Evolutionary conservation across 176 grass and related monocot species (phyloP), one percentile per base, ranked within the genome.

Genomic region (Calamus simplicifolius): DNA sequence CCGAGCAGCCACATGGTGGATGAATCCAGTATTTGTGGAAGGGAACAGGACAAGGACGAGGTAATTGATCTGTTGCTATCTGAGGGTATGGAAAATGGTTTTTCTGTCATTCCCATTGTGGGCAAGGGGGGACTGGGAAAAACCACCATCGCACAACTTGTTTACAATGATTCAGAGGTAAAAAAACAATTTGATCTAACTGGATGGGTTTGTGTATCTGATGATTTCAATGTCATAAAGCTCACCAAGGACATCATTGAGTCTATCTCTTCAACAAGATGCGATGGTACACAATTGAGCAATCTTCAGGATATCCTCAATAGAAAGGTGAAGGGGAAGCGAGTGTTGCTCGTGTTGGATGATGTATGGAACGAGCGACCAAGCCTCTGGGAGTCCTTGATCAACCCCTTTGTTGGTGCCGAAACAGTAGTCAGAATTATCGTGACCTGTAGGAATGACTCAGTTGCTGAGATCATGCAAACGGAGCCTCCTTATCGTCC

Each of bases 41-140:
- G 82, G 67, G 51, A 50, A 0, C 1, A 54, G 16, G 82, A 85
- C 18, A 85, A 85, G 54, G 21, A 30, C 6, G 2, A 23, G 0
- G 57, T 86, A 2, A 28, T 81, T 19, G 16, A 74, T 7, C 25
- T 49, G 0, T 6, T 81, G 30, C 16, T 66, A 3, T 77, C 12
- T 5, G 56, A 18, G 5, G 70, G 19, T 35, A 48, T 23, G 21
- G 4, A 5, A 1, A 3, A 5, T 0, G 56, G 55, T 56, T 65
- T 58, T 16, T 25, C 26, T 10, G 59, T 81, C 69, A 6, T 73
- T 29, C 53, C 83, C 17, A 66, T 86, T 52, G 56, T 81, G 18
- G 77, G 82, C 49, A 81, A 65, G 58, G 73, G 77, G 15, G 77
- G 77, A 15, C 54, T 86, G 25, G 83, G 83, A 6, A 86, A 86